Conservation (phyloP, 768 basidiomycete genomes). For the Kwoniella botswanensis region DNA sequence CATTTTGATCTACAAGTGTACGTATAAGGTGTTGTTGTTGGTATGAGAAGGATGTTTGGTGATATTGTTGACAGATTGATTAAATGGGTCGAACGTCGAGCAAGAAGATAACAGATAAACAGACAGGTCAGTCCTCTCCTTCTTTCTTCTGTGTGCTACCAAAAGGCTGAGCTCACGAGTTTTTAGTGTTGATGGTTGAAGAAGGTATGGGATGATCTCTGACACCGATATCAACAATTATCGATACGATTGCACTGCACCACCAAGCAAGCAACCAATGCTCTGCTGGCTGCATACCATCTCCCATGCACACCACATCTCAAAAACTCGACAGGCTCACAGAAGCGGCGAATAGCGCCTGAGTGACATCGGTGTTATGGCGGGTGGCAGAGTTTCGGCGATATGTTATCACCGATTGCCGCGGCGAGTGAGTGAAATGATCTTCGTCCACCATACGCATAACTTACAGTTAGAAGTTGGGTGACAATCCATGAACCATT, state of each 20-base stretch:
- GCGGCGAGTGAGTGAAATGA: too few species aligned
- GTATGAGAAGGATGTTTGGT: not conserved
- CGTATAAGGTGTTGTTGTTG: not conserved
- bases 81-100: not conserved
- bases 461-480: too few species aligned
- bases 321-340: not conserved
- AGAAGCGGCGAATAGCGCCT: slow-evolving; percentile 15
- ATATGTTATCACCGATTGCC: not conserved
- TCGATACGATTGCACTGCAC: not conserved
- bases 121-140: slow-evolving; percentile 1
- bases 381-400: not conserved
- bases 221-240: not conserved
- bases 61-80: not conserved
- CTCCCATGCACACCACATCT: not conserved
- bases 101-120: not conserved
- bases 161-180: slow-evolving; percentile 15
- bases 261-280: not conserved
- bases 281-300: not conserved
- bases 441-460: too few species aligned
- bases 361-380: not conserved
- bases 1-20: slow-evolving; percentile 45
- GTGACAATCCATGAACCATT: too few species aligned
- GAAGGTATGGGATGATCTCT: slow-evolving; percentile 6
- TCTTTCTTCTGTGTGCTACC: not conserved
- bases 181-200: slow-evolving; percentile 27